A percentile compares a stretch with the other conserved stretches of the same genome.
Conservation (phyloP, 1,284 basidiomycete genomes). For the Somion occarium region DNA sequence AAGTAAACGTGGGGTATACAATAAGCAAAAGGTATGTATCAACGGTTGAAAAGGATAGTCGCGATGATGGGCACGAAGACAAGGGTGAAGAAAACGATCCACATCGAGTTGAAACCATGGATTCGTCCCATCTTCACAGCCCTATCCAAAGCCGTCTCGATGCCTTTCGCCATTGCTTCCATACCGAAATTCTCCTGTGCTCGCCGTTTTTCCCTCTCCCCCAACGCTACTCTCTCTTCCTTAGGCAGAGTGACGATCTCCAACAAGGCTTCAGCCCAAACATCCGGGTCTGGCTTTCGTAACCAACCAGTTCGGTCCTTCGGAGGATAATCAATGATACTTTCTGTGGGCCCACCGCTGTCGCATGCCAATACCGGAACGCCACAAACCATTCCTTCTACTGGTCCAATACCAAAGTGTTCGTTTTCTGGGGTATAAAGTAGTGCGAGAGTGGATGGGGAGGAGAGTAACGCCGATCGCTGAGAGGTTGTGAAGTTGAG, state of each 20-base stretch:
- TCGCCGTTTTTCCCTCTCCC: conserved; percentile 49
- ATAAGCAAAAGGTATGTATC: too few species aligned
- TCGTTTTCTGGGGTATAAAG: conserved; percentile 95
- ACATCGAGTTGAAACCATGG: conserved; percentile 1
- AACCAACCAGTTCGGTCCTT: conserved; percentile 64
- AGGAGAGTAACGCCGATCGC: conserved; percentile 70
- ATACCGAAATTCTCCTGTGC: conserved; percentile 57
- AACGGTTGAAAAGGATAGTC: too few species aligned
- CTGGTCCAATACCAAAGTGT: conserved; percentile 95
- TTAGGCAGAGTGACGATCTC: conserved; percentile 53
- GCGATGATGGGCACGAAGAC: not conserved
- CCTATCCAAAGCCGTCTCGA: conserved; percentile 50
- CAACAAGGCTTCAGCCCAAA: conserved; percentile 68
- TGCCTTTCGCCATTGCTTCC: conserved; percentile 60
- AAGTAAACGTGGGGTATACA: too few species aligned
- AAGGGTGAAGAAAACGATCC: not conserved
- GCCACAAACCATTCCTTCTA: conserved; percentile 93
- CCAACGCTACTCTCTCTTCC: conserved; percentile 45
- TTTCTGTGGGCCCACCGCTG: conserved; percentile 91
- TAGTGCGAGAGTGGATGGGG: conserved; percentile 63
- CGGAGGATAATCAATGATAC: conserved; percentile 56
- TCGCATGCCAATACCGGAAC: conserved; percentile 87
- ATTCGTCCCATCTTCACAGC: conserved; percentile 48
- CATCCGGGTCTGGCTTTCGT: conserved; percentile 48
- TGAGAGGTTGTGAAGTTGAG: conserved; percentile 83